phyloP scores from a whole-genome alignment of 1,139 yeast species.

The Pneumocystis jirovecii region DNA sequence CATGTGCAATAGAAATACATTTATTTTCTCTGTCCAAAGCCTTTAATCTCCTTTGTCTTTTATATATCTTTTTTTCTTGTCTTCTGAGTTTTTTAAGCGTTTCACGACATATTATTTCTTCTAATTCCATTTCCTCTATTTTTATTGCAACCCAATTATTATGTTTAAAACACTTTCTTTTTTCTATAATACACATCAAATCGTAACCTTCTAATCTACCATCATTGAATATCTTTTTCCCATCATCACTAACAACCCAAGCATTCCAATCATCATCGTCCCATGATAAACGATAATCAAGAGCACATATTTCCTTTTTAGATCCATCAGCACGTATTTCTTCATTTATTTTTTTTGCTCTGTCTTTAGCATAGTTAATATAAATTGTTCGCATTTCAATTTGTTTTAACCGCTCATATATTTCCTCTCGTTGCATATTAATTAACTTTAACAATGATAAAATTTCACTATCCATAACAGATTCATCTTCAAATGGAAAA shows the following conservation, averaged over 20 bases:
- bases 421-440: slow-evolving; percentile 1
- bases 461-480: slow-evolving; percentile 13
- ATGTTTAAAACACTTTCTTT: slow-evolving; percentile 51
- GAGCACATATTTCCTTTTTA: slow-evolving; percentile 30
- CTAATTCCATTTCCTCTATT: slow-evolving; percentile 14
- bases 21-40: not conserved
- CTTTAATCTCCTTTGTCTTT: slow-evolving; percentile 3
- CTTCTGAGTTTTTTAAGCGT: slow-evolving; percentile 9
- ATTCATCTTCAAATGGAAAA: slow-evolving; percentile 21
- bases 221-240: slow-evolving; percentile 12
- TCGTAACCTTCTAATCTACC: slow-evolving; percentile 16
- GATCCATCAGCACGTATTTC: slow-evolving; percentile 17
- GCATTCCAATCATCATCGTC: slow-evolving; percentile 14
- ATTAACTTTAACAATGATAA: slow-evolving; percentile 4
- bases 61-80: slow-evolving; percentile 12
- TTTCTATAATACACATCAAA: slow-evolving; percentile 42
- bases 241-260: slow-evolving; percentile 13
- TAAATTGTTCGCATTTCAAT: slow-evolving; percentile 12
- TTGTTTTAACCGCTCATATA: slow-evolving; percentile 10
- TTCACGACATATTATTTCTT: slow-evolving; percentile 10
- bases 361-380: slow-evolving; percentile 15
- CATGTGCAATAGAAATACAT: not conserved
- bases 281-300: slow-evolving; percentile 22
- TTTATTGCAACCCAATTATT: slow-evolving; percentile 47
- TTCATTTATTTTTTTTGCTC: slow-evolving; percentile 10